phyloP scores from a whole-genome alignment of 805 yeast genomes.

The Starmera dryadoides region DNA sequence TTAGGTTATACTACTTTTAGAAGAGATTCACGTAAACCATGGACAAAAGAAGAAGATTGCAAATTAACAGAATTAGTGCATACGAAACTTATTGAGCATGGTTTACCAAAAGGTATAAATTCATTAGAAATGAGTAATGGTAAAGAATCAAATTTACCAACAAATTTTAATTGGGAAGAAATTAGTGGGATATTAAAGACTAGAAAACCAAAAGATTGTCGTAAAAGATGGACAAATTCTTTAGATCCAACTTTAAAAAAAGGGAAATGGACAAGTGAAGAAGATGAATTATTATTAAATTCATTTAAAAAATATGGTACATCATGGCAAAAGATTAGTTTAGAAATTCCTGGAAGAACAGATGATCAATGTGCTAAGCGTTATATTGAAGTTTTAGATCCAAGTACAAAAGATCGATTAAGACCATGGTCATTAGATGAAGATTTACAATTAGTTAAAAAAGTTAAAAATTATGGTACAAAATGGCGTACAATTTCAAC shows the following conservation, averaged over 20 bases:
- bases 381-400: slow-evolving; percentile 82
- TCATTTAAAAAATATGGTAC: slow-evolving; percentile 70
- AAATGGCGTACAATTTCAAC: slow-evolving; percentile 80
- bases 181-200: slow-evolving; percentile 40
- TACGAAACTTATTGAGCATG: slow-evolving; percentile 24
- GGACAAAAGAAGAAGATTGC: slow-evolving; percentile 75
- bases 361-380: slow-evolving; percentile 95
- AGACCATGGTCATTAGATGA: slow-evolving; percentile 77
- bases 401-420: slow-evolving; percentile 66
- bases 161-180: slow-evolving; percentile 52
- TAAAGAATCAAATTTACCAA: slow-evolving; percentile 17
- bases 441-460: slow-evolving; percentile 60
- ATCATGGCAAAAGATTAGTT: slow-evolving; percentile 79
- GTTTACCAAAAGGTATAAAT: slow-evolving; percentile 27
- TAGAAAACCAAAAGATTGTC: slow-evolving; percentile 74
- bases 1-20: slow-evolving; percentile 71
- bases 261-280: slow-evolving; percentile 83
- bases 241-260: slow-evolving; percentile 74
- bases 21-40: slow-evolving; percentile 53
- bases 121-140: slow-evolving; percentile 19
- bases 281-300: slow-evolving; percentile 57
- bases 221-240: slow-evolving; percentile 83
- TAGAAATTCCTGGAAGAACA: slow-evolving; percentile 73
- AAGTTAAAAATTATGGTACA: slow-evolving; percentile 70
- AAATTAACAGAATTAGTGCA: slow-evolving; percentile 37